phyloP scores from a whole-genome alignment of 1,284 basidiomycete genomes.

The Irpex rosettiformis region DNA sequence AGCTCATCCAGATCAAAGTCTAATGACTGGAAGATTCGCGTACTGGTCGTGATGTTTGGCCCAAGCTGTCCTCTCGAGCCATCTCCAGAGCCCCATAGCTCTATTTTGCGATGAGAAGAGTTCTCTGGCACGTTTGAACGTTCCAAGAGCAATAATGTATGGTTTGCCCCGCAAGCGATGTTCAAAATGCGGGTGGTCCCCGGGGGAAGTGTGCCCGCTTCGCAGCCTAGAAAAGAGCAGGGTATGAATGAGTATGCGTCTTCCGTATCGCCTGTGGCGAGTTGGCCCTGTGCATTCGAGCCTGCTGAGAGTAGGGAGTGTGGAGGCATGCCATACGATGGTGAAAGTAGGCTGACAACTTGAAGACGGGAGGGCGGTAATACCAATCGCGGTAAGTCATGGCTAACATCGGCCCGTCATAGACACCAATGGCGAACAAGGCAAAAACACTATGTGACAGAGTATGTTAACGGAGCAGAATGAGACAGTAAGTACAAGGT shows the following conservation, averaged over 20 bases:
- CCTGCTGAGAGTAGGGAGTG: conserved; percentile 47
- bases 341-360: not conserved
- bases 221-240: conserved; percentile 37
- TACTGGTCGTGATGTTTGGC: conserved; percentile 21
- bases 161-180: conserved; percentile 61
- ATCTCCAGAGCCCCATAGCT: conserved; percentile 71
- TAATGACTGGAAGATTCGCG: conserved; percentile 45
- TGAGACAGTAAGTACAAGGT: no score
- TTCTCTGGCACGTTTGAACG: conserved; percentile 11
- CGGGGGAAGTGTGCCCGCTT: conserved; percentile 22
- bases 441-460: no score
- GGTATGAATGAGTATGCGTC: conserved; percentile 56
- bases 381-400: no score
- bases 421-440: no score
- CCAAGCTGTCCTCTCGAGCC: conserved; percentile 63
- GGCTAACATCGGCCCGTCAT: no score
- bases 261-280: conserved; percentile 53
- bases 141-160: conserved; percentile 55
- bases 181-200: conserved; percentile 32
- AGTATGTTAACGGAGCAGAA: no score
- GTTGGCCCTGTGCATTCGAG: conserved; percentile 77
- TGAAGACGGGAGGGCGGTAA: not conserved
- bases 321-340: not conserved
- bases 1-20: conserved; percentile 33
- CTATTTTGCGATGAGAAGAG: conserved; percentile 18